Base-by-base conservation (phyloP, 2,329 filamentous ascomycete species). In the Aspergillus ochraceoroseus region DNA sequence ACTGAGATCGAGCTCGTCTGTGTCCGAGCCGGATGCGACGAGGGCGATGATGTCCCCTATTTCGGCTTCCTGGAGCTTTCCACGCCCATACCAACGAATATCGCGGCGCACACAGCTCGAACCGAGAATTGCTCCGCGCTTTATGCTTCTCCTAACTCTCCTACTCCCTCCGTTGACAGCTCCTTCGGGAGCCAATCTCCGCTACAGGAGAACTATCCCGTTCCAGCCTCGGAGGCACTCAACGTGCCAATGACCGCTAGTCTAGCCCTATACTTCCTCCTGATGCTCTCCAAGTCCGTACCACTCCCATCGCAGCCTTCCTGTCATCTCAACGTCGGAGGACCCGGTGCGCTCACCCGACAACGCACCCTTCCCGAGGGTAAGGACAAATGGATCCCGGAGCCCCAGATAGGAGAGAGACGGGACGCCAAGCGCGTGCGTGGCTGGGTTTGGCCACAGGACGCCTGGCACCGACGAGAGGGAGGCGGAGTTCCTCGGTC, bases 1-100 rank as follows among this genome's bases (percentile, higher is more conserved):
- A 95, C 87, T 1, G 90, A 95, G 68, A 95, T 95, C 55, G 90
- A 96, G 68, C 80, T 95, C 6, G 82, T 95, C 26, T 81, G 92
- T 54, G 87, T 95, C 1, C 86, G 89, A 56, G 86, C 85, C 51
- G 88, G 89, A 37, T 70, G 67, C 41, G 68, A 77, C 62, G 53
- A 82, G 75, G 56, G 57, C 18, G 68, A 69, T 32, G 68, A 74
- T 27, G 80, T 80, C 1, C 89, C 89, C 0, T 81, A 87, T 61
- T 95, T 95, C 58, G 89, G 90, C n/a, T 87, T 82, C 64, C 72
- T 95, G 4, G 89, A 96, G 63, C 75, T 94, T 18, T 71, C 75
- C 0, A 59, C 73, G 0, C 71, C 78, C 0, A 76, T 82, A 38
- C 66, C 72, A 4, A 71, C 79, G 35, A 72, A 71, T 23, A 70